These are phyloP conservation scores for Plicaturopsis crispa DNA, from an alignment of 768 basidiomycete genomes.

Conservation along the genomic window DNA sequence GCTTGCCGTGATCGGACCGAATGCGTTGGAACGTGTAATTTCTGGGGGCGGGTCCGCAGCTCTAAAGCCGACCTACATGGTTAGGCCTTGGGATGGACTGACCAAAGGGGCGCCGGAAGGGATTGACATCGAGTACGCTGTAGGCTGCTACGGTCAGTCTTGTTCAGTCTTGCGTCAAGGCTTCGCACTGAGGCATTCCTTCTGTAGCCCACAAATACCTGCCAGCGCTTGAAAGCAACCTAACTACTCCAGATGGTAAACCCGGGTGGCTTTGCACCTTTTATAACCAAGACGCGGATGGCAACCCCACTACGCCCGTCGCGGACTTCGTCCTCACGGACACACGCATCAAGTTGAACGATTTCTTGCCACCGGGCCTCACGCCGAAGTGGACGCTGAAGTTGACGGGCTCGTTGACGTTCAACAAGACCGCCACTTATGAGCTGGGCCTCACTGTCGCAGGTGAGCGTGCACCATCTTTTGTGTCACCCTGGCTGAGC, in stretches of 20 bases:
- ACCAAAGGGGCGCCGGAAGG: constrained; percentile 37
- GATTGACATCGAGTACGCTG: constrained; percentile 43
- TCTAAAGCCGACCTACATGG: constrained; percentile 57
- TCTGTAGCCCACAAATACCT: constrained; percentile 55
- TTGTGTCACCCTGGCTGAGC: constrained; percentile 1
- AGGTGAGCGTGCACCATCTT: constrained; percentile 22
- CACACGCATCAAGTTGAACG: constrained; percentile 59
- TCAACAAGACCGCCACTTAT: constrained; percentile 40
- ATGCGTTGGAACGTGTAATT: constrained; percentile 55
- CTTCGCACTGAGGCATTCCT: constrained; percentile 1
- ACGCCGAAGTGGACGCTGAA: constrained; percentile 48
- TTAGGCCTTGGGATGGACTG: constrained; percentile 60
- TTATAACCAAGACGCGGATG: constrained; percentile 46
- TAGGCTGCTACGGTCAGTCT: constrained; percentile 59
- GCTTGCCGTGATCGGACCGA: constrained; percentile 63
- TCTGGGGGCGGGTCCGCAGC: constrained; percentile 78
- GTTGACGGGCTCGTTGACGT: constrained; percentile 42
- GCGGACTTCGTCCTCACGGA: constrained; percentile 43
- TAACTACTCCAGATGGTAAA: constrained; percentile 44
- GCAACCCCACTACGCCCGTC: constrained; percentile 34
- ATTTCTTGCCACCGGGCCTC: constrained; percentile 53
- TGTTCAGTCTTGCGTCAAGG: constrained; percentile 2
- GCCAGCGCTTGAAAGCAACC: constrained; percentile 55
- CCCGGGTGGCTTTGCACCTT: constrained; percentile 60
- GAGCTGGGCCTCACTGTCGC: constrained; percentile 60